Base-by-base conservation (phyloP, 1,284 basidiomycete genomes). In the Ganoderma boninense region DNA sequence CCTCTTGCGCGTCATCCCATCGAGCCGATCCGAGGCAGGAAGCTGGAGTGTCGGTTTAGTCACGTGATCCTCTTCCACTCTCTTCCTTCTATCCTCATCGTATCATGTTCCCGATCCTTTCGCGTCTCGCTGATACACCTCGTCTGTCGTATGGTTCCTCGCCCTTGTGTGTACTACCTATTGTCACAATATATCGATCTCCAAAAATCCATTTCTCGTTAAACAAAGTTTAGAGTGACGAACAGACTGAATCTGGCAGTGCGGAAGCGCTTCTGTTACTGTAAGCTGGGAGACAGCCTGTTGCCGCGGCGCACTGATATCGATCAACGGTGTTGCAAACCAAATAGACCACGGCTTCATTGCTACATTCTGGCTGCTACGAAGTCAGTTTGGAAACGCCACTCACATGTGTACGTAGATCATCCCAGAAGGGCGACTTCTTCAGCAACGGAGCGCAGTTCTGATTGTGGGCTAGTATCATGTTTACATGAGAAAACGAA, bases 131-230 rank as follows among this genome's bases (percentile, higher is more conserved):
- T 68, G 64, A 67, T 73, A 18, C 38, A 57, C 64, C 65, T 68
- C 57, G 38, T 64, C 61, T 68, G 69, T 73, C 70, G 62, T 68
- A 74, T 71, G 69, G 70, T 76, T 73, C 42, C 40, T 26, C 40
- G 42, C 40, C 64, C 71, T 69, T 73, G 75, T 77, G 57, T 80
- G 77, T 80, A 80, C 74, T 67, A 76, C 73, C 57, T 72, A 72
- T 66, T 77, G 74, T 73, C 65, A 74, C 66, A 71, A 74, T 72
- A 70, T 70, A 79, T 77, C 76, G 78, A 77, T 79, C 77, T 76
- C 70, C 66, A 71, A 66, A 65, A 65, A 60, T 67, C 56, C 62
- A n/a, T 57, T 26, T n/a, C 38, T 11, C 26, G 26, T 62, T 44
- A n/a, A 52, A 46, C 59, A 46, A 42, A 40, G 11, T 18, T 20